Conservation (phyloP, 306 rosid genomes). For the Cicer chorassanicum region DNA sequence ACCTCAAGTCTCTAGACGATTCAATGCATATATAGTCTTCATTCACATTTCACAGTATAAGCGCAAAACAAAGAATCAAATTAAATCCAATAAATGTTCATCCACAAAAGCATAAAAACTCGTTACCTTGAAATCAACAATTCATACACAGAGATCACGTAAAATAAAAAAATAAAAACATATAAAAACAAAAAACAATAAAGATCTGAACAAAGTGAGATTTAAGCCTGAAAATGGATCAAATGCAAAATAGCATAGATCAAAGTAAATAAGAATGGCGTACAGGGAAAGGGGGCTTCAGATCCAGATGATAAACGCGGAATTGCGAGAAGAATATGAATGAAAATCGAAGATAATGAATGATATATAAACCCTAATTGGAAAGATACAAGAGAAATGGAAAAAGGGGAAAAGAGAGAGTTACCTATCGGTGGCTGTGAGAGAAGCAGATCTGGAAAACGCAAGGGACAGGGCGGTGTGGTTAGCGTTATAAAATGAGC, state of each 20-base stretch:
- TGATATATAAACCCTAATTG: constrained; percentile 33
- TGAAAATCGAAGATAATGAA: neutral
- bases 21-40: constrained; percentile 22
- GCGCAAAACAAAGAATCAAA: neutral
- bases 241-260: neutral
- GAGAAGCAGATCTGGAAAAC: constrained; percentile 51
- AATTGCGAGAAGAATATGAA: neutral
- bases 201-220: constrained; percentile 34
- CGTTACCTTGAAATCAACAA: neutral
- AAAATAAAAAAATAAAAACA: neutral
- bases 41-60: constrained; percentile 18
- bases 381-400: neutral
- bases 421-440: constrained; percentile 45
- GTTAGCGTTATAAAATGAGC: neutral
- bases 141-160: neutral
- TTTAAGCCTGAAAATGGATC: neutral
- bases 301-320: constrained; percentile 38
- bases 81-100: neutral
- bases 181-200: neutral
- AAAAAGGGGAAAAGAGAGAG: neutral
- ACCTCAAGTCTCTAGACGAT: neutral
- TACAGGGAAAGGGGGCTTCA: neutral
- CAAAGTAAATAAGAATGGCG: constrained; percentile 25
- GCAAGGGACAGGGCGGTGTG: constrained; percentile 12
- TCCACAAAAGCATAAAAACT: neutral